A percentile compares a stretch with the other conserved stretches of the same genome.
phyloP scores from a whole-genome alignment of 208 protist species.

The Kentomonas sorsogonicus region DNA sequence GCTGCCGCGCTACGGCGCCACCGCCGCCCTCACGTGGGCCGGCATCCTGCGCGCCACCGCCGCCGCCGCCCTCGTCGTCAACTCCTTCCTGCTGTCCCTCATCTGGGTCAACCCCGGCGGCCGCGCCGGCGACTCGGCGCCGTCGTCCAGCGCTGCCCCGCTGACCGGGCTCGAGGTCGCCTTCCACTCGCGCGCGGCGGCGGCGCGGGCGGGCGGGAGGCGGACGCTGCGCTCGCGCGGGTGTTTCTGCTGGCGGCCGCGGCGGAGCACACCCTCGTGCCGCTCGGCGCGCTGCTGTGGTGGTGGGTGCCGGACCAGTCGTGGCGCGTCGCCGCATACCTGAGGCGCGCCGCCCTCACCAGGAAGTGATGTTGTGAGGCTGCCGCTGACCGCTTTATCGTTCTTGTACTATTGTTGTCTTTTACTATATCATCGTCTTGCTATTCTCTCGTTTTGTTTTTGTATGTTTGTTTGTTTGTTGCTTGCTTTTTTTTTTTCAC shows the following conservation, averaged over 20 bases:
- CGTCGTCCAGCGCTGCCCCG: constrained; percentile 5
- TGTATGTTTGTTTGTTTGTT: neutral
- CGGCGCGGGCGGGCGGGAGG: too few relatives aligned
- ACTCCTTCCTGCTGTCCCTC: constrained; percentile 46
- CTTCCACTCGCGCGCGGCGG: too few relatives aligned
- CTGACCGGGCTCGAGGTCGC: too few relatives aligned
- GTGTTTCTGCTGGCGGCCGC: too few relatives aligned
- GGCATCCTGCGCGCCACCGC: constrained; percentile 39
- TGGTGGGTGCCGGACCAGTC: too few relatives aligned
- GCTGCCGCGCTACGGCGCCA: constrained; percentile 31
- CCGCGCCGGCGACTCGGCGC: neutral
- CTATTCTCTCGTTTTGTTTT: constrained; percentile 8
- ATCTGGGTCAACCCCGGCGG: constrained; percentile 5
- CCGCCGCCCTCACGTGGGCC: constrained; percentile 35
- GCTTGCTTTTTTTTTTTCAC: constrained; percentile 10
- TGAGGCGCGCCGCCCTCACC: too few relatives aligned
- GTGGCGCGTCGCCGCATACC: too few relatives aligned
- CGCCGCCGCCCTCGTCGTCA: constrained; percentile 37
- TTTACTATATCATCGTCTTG: neutral
- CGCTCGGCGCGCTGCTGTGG: too few relatives aligned
- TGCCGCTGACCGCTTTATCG: neutral
- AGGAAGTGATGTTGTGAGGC: neutral
- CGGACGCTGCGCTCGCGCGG: too few relatives aligned
- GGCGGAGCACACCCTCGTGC: too few relatives aligned
- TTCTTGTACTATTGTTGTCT: constrained; percentile 7